Percentiles rank a stretch among this genome's conserved stretches.
These are phyloP conservation scores for Eutypella sp. DNA, from an alignment of 2,329 filamentous ascomycete species.

Conservation along the genomic window DNA sequence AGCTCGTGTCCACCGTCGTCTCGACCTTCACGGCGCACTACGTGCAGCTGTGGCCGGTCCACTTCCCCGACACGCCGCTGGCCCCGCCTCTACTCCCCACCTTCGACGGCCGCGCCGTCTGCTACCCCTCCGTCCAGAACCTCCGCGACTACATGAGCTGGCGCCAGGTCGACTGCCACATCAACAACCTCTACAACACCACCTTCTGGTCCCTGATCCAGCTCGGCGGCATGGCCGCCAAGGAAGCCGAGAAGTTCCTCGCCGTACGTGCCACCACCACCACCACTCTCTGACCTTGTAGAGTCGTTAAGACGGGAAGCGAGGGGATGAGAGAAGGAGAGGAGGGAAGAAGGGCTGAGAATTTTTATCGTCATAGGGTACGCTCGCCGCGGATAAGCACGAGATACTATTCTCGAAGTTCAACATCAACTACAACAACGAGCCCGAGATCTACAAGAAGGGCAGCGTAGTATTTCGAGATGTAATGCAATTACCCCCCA, in stretches of 20 bases:
- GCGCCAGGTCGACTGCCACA: slow-evolving; percentile 96
- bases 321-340: too few species aligned
- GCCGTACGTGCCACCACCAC: slow-evolving; percentile 59
- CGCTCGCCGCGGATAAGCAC: slow-evolving; percentile 82
- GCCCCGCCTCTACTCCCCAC: slow-evolving; percentile 74
- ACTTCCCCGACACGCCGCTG: slow-evolving; percentile 68
- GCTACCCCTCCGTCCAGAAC: slow-evolving; percentile 78
- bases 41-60: slow-evolving; percentile 70
- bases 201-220: slow-evolving; percentile 90
- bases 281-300: too few species aligned
- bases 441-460: slow-evolving; percentile 87
- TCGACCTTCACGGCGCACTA: slow-evolving; percentile 94
- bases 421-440: slow-evolving; percentile 96
- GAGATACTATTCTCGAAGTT: slow-evolving; percentile 90
- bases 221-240: slow-evolving; percentile 66
- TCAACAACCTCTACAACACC: slow-evolving; percentile 98
- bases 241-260: slow-evolving; percentile 75
- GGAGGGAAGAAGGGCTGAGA: too few species aligned
- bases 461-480: slow-evolving; percentile 86
- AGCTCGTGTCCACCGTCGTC: slow-evolving; percentile 84
- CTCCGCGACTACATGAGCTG: slow-evolving; percentile 93
- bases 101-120: slow-evolving; percentile 88
- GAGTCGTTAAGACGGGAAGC: too few species aligned
- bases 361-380: slow-evolving; percentile 71
- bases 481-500: slow-evolving; percentile 49